Evolutionary conservation across 75 land plant genomes (phyloP).

Genomic region (Adiantum capillusveneris): DNA sequence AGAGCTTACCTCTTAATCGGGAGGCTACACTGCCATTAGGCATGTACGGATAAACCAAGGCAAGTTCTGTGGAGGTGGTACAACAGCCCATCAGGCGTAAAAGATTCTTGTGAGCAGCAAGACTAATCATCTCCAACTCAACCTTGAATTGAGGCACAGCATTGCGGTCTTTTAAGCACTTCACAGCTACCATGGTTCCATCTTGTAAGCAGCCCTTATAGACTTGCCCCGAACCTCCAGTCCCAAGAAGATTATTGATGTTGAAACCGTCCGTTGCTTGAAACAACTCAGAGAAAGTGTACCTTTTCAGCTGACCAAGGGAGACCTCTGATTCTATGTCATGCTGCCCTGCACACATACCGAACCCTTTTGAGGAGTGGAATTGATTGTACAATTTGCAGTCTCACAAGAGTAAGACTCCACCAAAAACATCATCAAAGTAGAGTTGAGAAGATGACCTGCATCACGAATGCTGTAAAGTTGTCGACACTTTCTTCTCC

Average conservation of each 20-base stretch:
- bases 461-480: too few relatives aligned
- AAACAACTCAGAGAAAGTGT: slow-evolving; percentile 63
- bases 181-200: slow-evolving; percentile 76
- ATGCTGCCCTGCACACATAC: slow-evolving; percentile 38
- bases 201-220: slow-evolving; percentile 70
- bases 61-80: slow-evolving; percentile 50
- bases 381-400: too few relatives aligned
- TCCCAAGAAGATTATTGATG: slow-evolving; percentile 63
- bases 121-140: slow-evolving; percentile 83
- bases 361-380: too few relatives aligned
- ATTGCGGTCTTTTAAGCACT: slow-evolving; percentile 69
- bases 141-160: slow-evolving; percentile 65
- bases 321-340: slow-evolving; percentile 38
- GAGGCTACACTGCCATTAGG: slow-evolving; percentile 88
- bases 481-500: too few relatives aligned
- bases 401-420: too few relatives aligned
- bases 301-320: slow-evolving; percentile 67
- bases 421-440: too few relatives aligned
- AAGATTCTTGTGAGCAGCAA: slow-evolving; percentile 76
- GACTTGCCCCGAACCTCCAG: slow-evolving; percentile 80
- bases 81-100: slow-evolving; percentile 69
- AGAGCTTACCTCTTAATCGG: slow-evolving; percentile 58
- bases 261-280: slow-evolving; percentile 64
- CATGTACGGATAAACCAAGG: slow-evolving; percentile 81
- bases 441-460: neutral